Evolutionary conservation across 2,329 filamentous ascomycete genomes (phyloP).

Genomic region (Tetracladium maxilliforme): DNA sequence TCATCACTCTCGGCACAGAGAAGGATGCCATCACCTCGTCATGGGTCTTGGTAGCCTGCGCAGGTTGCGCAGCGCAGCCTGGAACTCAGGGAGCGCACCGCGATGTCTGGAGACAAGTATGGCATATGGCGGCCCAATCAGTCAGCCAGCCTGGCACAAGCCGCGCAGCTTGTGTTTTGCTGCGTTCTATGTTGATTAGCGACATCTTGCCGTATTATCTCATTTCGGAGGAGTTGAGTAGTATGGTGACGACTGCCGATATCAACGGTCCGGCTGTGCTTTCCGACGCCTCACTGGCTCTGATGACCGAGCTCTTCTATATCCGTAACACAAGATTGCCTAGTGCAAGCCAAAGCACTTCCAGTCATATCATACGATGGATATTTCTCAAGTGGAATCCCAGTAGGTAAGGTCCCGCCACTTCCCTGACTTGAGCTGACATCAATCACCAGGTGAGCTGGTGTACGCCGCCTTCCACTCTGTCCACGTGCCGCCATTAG

Average conservation of each 20-base stretch:
- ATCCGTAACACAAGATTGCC: constrained; percentile 53
- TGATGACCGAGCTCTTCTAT: constrained; percentile 59
- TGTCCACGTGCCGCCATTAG: constrained; percentile 44
- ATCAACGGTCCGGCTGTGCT: constrained; percentile 66
- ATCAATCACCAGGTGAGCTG: constrained; percentile 39
- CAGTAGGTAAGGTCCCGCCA: constrained; percentile 36
- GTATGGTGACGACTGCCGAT: constrained; percentile 62
- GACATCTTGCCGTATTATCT: constrained; percentile 53
- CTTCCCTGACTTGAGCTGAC: constrained; percentile 3
- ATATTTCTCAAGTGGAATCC: constrained; percentile 70
- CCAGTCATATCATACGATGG: constrained; percentile 67
- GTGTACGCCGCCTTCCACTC: constrained; percentile 51
- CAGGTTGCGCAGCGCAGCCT: constrained; percentile 42
- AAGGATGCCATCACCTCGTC: constrained; percentile 53
- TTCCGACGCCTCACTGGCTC: constrained; percentile 61
- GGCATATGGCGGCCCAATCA: constrained; percentile 59
- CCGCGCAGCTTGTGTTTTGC: constrained; percentile 61
- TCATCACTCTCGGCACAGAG: constrained; percentile 47
- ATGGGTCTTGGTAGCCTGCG: constrained; percentile 75
- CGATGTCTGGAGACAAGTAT: constrained; percentile 55
- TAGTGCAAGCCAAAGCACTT: constrained; percentile 49
- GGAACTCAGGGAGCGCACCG: constrained; percentile 5
- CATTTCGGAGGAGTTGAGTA: constrained; percentile 54
- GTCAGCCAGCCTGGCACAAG: constrained; percentile 57
- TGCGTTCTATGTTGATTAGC: constrained; percentile 52